Evolutionary conservation across 2,329 filamentous ascomycete genomes (phyloP), one percentile per base, ranked within the genome.

Genomic region (Cladosporium sp.): DNA sequence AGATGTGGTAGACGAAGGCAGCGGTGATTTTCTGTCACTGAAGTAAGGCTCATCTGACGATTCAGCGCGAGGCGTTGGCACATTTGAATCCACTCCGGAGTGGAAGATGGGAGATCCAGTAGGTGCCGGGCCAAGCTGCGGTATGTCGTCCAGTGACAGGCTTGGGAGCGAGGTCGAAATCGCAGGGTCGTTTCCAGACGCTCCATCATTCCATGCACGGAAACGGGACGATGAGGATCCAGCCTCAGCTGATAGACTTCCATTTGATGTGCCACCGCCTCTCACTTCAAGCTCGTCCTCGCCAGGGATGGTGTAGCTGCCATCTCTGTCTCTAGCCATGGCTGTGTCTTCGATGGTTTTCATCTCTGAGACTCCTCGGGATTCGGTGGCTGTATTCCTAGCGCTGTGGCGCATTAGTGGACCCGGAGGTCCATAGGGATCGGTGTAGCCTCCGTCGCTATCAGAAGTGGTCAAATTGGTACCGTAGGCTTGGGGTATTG

Each of bases 341-440:
- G 2, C 8, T 3, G 16, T 15, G 5, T 18, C 11, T 6, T 15
- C 8, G 25, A n/a, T 19, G 9, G 18, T 8, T 2, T 11, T n/a
- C 19, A 30, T 29, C 7, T 49, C 27, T n/a, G 36, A 36, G 16
- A 32, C 16, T 4, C 22, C 22, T 5, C 5, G 22, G 9, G 22
- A 27, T 4, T n/a, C 32, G 8, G 12, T 16, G 7, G 32, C 32
- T 3, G 66, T 66, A 15, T 69, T 65, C 56, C 62, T 71, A 12
- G 61, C 62, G 15, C 66, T 69, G 22, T 68, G 36, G 15, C 49
- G 50, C 7, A 50, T 30, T 13, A 50, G 46, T 32, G 55, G 53
- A 6, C 53, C 55, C 2, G 62, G 59, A 33, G 60, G 61, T 7
- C 57, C 59, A 19, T 51, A 50, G 1, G 62, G 58, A 50, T 64